phyloP scores from a whole-genome alignment of 441 rosid genomes.

The Adansonia madagascariensis region DNA sequence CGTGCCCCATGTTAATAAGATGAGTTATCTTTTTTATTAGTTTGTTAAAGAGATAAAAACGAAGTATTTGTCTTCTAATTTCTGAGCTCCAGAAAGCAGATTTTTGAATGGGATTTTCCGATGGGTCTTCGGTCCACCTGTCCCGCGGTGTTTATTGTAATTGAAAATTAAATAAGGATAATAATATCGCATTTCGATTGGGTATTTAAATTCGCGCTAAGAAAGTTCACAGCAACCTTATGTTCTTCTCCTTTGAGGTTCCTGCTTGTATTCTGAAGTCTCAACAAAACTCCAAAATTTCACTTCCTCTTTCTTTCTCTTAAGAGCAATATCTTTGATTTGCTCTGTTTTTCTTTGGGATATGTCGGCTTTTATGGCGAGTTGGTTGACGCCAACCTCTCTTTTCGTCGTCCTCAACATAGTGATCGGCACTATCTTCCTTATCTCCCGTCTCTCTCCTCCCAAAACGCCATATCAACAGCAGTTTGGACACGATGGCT shows the following conservation, averaged over 20 bases:
- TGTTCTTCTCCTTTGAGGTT: not conserved
- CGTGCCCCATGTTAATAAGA: not conserved
- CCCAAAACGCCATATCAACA: slow-evolving; percentile 19
- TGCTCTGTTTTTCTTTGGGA: not conserved
- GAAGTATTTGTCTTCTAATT: not conserved
- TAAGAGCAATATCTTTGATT: not conserved
- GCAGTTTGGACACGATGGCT: slow-evolving; percentile 26
- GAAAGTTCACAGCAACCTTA: not conserved
- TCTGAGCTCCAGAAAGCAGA: not conserved
- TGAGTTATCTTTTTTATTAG: not conserved
- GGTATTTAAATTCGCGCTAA: too few relatives aligned
- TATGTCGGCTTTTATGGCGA: slow-evolving; percentile 38
- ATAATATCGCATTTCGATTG: too few relatives aligned
- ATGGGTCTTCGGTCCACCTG: too few relatives aligned
- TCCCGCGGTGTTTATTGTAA: too few relatives aligned
- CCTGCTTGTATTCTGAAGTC: not conserved
- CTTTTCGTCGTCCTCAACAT: slow-evolving; percentile 76
- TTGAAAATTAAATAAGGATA: too few relatives aligned
- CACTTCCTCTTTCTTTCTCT: not conserved
- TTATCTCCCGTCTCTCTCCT: slow-evolving; percentile 51
- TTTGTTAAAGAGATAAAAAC: not conserved
- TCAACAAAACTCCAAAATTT: not conserved
- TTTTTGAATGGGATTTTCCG: too few relatives aligned
- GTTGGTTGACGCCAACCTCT: slow-evolving; percentile 64
- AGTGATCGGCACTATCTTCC: slow-evolving; percentile 61